Conservation (phyloP, 345 rosid genomes). For the Rhodomyrtus tomentosa region DNA sequence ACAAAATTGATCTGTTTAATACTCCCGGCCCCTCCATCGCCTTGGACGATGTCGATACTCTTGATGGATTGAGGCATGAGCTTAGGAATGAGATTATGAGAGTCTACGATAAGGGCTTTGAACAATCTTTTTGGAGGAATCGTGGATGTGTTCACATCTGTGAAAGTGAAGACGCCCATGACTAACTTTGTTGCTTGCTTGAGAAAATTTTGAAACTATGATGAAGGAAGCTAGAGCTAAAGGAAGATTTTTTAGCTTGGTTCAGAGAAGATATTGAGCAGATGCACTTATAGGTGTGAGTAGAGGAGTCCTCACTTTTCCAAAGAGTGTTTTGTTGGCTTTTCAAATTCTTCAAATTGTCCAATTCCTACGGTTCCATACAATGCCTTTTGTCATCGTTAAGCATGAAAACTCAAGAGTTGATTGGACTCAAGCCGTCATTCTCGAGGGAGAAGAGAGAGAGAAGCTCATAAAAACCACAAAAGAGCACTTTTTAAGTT, state of each 20-base stretch:
- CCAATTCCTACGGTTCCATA: background rate
- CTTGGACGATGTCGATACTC: constrained; percentile 11
- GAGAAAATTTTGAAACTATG: background rate
- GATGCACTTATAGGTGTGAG: background rate
- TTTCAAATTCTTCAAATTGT: background rate
- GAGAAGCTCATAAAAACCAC: background rate
- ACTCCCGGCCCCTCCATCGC: constrained; percentile 28
- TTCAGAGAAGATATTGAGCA: background rate
- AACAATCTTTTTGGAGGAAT: constrained; percentile 17
- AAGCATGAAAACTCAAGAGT: background rate
- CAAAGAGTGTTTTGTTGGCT: background rate
- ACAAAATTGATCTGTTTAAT: constrained; percentile 12
- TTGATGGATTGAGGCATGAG: constrained; percentile 18
- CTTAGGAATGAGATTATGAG: constrained; percentile 14
- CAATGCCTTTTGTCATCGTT: background rate
- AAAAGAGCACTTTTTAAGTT: background rate
- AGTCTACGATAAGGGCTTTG: constrained; percentile 15
- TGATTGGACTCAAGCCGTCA: background rate
- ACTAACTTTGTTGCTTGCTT: background rate
- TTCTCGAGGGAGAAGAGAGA: background rate
- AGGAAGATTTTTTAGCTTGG: background rate
- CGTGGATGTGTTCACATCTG: constrained; percentile 7
- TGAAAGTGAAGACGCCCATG: constrained; percentile 14
- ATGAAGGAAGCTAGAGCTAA: background rate
- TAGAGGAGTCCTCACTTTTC: background rate